Evolutionary conservation across 2,329 filamentous ascomycete genomes (phyloP).

Genomic region (Neocatenulostroma microsporum): DNA sequence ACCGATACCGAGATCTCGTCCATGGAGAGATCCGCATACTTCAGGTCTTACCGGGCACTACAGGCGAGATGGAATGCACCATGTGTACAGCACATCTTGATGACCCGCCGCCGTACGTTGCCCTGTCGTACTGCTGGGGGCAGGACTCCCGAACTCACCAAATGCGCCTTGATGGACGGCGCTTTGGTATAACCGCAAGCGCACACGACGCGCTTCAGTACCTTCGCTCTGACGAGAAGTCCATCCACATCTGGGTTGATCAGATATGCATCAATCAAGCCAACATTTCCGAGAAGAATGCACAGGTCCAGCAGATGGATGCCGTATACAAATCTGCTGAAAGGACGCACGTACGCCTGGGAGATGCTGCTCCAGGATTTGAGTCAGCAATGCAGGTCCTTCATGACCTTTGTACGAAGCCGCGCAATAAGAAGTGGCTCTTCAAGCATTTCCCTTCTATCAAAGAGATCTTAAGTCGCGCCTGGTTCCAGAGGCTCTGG

Average conservation of each 20-base stretch:
- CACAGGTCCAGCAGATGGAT: constrained; percentile 1
- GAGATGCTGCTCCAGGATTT: not conserved
- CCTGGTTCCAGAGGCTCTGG: not conserved
- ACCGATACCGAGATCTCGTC: too few relatives aligned
- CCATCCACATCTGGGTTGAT: not conserved
- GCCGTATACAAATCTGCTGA: not conserved
- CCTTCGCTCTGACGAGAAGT: not conserved
- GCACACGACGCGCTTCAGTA: not conserved
- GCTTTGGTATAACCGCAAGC: not conserved
- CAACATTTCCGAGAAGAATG: not conserved
- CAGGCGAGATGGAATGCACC: not conserved
- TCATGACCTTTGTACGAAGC: not conserved
- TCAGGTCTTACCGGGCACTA: not conserved
- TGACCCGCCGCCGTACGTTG: constrained; percentile 3
- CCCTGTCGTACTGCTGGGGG: constrained; percentile 9
- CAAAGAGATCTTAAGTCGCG: not conserved
- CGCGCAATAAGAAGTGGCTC: not conserved
- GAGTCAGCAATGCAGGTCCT: not conserved
- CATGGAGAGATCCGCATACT: too few relatives aligned
- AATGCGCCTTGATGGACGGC: not conserved
- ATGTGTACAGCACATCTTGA: not conserved
- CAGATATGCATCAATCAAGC: not conserved
- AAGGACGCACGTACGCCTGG: not conserved
- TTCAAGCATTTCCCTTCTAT: not conserved
- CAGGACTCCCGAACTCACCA: not conserved